Evolutionary conservation across 2,329 filamentous ascomycete species (phyloP).

Genomic region (Xylaria multiplex): DNA sequence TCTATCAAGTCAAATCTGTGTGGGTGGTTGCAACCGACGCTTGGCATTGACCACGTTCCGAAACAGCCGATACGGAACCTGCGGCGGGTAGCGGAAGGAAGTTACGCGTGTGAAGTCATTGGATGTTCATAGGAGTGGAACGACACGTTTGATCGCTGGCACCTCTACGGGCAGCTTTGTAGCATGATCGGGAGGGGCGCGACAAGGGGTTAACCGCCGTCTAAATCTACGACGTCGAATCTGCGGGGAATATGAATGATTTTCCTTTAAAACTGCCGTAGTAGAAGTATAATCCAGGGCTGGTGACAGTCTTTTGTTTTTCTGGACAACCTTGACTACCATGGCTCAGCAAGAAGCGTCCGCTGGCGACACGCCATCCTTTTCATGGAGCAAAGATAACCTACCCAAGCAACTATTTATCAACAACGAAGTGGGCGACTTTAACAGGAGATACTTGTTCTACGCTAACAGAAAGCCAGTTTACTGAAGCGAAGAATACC

Average conservation of each 20-base stretch:
- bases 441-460: neutral
- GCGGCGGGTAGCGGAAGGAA: neutral
- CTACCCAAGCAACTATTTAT: conserved; percentile 53
- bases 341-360: conserved; percentile 16
- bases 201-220: neutral
- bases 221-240: neutral
- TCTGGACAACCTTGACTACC: neutral
- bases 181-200: too few relatives aligned
- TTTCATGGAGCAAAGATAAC: conserved; percentile 48
- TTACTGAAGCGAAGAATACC: conserved; percentile 54
- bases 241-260: neutral
- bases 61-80: neutral
- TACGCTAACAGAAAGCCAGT: conserved; percentile 38
- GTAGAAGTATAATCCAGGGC: too few relatives aligned
- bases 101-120: too few relatives aligned
- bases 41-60: neutral
- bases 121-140: neutral
- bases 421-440: conserved; percentile 50
- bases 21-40: too few relatives aligned
- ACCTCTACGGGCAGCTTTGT: too few relatives aligned
- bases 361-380: conserved; percentile 5
- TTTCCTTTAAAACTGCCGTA: neutral
- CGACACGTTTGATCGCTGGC: too few relatives aligned
- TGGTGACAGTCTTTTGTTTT: too few relatives aligned
- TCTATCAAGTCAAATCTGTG: too few relatives aligned